Base-by-base conservation (phyloP, 345 rosid genomes). In the Cardamine chenopodiifolia region DNA sequence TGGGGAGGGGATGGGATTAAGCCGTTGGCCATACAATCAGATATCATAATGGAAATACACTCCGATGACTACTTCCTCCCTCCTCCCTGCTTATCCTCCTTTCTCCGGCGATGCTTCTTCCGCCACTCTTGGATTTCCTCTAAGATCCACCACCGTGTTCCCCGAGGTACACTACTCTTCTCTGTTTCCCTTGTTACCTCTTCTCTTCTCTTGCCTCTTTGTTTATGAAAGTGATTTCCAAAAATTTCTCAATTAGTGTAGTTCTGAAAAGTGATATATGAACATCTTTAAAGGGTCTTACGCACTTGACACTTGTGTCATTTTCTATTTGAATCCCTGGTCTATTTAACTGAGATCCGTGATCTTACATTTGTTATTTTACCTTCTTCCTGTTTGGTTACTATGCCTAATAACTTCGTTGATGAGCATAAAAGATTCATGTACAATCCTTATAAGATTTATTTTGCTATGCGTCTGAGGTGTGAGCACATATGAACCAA, bases 41-140 rank as follows among this genome's bases (percentile, higher is more conserved):
- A 35, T 31, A 34, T 14, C 71, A 62, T 9, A 76, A 76, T 62
- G 75, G 75, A 70, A 62, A 69, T 23, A 57, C 10, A 48, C 32
- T 66, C 60, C 40, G 78, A 76, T 76, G 80, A 56, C 65, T 69
- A 54, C 75, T 40, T 75, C 79, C 44, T 69, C 59, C 52, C 66
- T 76, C 74, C 44, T 68, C 57, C 56, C 42, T 40, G 49, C 59
- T 22, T 45, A 70, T 54, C 70, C 75, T 62, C 58, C 59, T 4
- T 60, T 50, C 56, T 74, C 52, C 56, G 70, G 32, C 63, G 48
- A 23, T 44, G 69, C 17, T 32, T 54, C 65, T 17, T 59, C 39
- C 75, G 35, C 26, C 60, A 25, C 34, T 53, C 79, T 29, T 31
- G 59, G 62, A 42, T 25, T 35, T 25, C 79, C 29, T 61, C 65